A percentile compares a stretch with the other conserved stretches of the same genome.
phyloP scores from a whole-genome alignment of 73 alveolate species.

The Symbiodinium pilosum region DNA sequence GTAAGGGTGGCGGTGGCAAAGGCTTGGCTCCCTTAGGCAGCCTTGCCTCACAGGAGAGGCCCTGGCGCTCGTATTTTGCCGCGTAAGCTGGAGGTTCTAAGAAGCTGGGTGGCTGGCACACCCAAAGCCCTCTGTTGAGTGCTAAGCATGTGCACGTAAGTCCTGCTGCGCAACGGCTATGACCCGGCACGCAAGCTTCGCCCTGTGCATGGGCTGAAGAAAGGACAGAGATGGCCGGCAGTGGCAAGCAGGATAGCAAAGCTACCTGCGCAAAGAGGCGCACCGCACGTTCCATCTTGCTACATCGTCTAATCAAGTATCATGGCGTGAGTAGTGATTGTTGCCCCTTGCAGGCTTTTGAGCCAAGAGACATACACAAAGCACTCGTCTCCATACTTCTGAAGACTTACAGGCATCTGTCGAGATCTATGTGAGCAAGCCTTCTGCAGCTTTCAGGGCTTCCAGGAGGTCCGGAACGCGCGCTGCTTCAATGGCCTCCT shows the following conservation, averaged over 20 bases:
- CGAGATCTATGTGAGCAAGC: too few relatives aligned
- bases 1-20: constrained; percentile 51
- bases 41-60: constrained; percentile 65
- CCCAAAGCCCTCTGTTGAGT: constrained; percentile 70
- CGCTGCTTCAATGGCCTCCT: constrained; percentile 72
- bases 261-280: neutral
- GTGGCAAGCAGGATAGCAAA: neutral
- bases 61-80: constrained; percentile 44
- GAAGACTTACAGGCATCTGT: neutral
- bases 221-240: neutral
- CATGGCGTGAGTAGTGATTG: neutral
- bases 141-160: constrained; percentile 56
- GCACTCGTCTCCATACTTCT: neutral
- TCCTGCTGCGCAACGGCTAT: constrained; percentile 23
- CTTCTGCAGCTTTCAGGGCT: constrained; percentile 59
- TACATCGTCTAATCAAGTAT: neutral
- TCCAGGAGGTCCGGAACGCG: constrained; percentile 70
- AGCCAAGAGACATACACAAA: neutral
- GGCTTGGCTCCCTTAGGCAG: constrained; percentile 71
- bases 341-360: neutral
- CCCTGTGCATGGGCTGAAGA: constrained; percentile 1
- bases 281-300: neutral
- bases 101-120: neutral
- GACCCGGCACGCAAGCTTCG: constrained; percentile 1
- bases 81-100: constrained; percentile 21